phyloP scores from a whole-genome alignment of 129 eudicot genomes.

The Calendula officinalis region DNA sequence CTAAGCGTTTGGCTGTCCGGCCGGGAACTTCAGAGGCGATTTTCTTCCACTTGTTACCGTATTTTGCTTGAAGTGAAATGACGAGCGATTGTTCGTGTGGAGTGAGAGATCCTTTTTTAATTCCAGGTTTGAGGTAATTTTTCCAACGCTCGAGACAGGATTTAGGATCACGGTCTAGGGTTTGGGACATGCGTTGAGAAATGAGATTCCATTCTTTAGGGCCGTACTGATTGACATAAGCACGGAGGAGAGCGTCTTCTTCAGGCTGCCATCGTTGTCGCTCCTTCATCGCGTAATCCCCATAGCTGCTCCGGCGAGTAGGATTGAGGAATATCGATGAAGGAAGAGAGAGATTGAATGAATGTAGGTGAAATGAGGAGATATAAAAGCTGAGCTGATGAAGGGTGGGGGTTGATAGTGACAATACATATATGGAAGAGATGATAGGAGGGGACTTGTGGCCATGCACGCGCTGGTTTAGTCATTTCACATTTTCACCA shows the following conservation, averaged over 20 bases:
- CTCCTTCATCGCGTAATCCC: slow-evolving; percentile 45
- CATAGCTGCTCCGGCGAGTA: slow-evolving; percentile 20
- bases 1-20: slow-evolving; percentile 57
- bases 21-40: slow-evolving; percentile 72
- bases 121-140: slow-evolving; percentile 63
- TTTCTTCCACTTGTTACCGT: slow-evolving; percentile 85
- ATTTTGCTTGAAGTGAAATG: slow-evolving; percentile 55
- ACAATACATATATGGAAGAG: slow-evolving; percentile 39
- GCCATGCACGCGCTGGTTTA: slow-evolving; percentile 45
- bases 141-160: slow-evolving; percentile 72
- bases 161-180: slow-evolving; percentile 63
- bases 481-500: slow-evolving; percentile 36
- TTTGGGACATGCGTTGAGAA: slow-evolving; percentile 51
- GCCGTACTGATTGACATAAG: slow-evolving; percentile 58
- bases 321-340: not conserved
- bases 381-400: slow-evolving; percentile 29
- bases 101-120: slow-evolving; percentile 54
- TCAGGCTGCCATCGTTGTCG: slow-evolving; percentile 81
- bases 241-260: slow-evolving; percentile 76
- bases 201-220: slow-evolving; percentile 64
- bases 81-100: slow-evolving; percentile 57
- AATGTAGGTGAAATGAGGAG: slow-evolving; percentile 25
- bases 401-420: slow-evolving; percentile 24
- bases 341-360: not conserved
- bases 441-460: slow-evolving; percentile 41